These are phyloP conservation scores for Ophiostoma novo-ulmi DNA, from an alignment of 2,329 filamentous ascomycete species.

Conservation along the genomic window DNA sequence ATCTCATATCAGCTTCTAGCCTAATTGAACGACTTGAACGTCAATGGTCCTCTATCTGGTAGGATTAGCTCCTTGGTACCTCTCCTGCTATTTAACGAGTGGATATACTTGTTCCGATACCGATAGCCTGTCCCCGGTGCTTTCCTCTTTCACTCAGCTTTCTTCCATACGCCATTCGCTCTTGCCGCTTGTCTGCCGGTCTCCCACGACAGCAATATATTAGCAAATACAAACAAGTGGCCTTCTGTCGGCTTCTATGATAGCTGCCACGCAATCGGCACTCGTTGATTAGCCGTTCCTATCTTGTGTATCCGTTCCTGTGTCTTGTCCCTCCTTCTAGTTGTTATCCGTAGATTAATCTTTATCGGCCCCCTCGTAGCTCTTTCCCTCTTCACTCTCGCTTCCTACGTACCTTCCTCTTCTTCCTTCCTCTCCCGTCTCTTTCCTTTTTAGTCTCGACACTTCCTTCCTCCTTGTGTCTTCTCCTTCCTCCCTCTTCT, in stretches of 20 bases:
- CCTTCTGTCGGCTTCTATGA: neutral
- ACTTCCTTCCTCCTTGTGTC: neutral
- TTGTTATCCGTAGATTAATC: neutral
- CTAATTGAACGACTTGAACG: constrained; percentile 2
- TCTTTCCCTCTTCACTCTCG: neutral
- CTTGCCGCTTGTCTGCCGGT: neutral
- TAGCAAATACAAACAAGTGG: constrained; percentile 2
- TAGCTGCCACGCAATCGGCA: neutral
- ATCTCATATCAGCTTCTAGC: constrained; percentile 9
- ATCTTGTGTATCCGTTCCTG: constrained; percentile 3
- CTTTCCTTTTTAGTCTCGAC: neutral
- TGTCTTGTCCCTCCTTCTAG: neutral
- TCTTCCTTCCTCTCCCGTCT: neutral
- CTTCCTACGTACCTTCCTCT: neutral
- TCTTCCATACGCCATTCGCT: neutral
- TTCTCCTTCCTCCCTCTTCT: neutral
- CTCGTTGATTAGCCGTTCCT: constrained; percentile 9
- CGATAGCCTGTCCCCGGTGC: constrained; percentile 3
- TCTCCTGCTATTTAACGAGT: neutral
- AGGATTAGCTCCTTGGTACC: neutral
- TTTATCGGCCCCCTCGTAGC: neutral
- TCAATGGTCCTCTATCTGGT: neutral
- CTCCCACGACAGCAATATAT: neutral
- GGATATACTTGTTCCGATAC: neutral
- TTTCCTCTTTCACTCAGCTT: neutral